These are phyloP conservation scores for Diversispora epigaea DNA, from an alignment of 192 early-diverging fungal genomes.

Conservation along the genomic window DNA sequence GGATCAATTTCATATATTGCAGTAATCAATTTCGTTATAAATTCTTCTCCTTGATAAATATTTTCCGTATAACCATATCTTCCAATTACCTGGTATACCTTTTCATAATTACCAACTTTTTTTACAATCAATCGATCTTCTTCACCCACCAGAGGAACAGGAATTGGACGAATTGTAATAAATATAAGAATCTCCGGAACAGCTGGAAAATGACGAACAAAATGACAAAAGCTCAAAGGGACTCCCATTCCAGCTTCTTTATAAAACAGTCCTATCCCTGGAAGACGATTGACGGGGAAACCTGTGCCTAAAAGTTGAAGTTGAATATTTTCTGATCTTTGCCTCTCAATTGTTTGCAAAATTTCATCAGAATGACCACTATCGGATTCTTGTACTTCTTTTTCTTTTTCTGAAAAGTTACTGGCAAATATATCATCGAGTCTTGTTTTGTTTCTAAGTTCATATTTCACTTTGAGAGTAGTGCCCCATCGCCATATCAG, in stretches of 20 bases:
- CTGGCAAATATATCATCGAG: slow-evolving; percentile 22
- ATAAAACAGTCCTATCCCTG: slow-evolving; percentile 34
- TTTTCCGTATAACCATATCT: slow-evolving; percentile 22
- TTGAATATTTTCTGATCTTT: neutral
- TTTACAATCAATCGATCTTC: slow-evolving; percentile 24
- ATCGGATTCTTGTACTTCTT: neutral
- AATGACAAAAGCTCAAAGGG: slow-evolving; percentile 31
- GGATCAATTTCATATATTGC: slow-evolving; percentile 7
- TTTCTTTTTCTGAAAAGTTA: neutral
- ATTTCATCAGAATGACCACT: neutral
- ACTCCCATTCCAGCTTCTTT: slow-evolving; percentile 19
- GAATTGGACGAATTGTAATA: slow-evolving; percentile 25
- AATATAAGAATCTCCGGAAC: slow-evolving; percentile 31
- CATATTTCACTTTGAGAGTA: slow-evolving; percentile 13
- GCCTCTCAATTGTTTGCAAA: too few species aligned
- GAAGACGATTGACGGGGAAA: neutral
- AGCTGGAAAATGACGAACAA: slow-evolving; percentile 30
- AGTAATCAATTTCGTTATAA: slow-evolving; percentile 1
- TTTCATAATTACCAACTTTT: slow-evolving; percentile 7
- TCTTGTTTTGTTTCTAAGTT: neutral
- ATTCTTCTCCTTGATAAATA: slow-evolving; percentile 18
- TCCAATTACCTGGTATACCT: neutral
- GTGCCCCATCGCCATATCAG: slow-evolving; percentile 34
- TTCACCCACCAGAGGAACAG: slow-evolving; percentile 16
- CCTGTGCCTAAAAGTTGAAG: neutral